Conservation (phyloP, 2,329 filamentous ascomycete genomes). For the Aspergillus sp. region DNA sequence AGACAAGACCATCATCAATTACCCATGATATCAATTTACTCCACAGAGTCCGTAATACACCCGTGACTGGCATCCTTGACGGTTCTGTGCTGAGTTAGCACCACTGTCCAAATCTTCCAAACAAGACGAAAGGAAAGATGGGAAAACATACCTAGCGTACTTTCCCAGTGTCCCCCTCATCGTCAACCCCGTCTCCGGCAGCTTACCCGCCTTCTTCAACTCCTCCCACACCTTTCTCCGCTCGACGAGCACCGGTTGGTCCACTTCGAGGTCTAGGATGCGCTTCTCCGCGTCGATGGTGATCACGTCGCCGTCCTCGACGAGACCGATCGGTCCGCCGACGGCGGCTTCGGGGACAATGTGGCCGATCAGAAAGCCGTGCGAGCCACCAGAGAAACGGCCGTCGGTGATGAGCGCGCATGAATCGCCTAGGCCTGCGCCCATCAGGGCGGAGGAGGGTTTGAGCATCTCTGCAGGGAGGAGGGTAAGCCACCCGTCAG, state of each 20-base stretch:
- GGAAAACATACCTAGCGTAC: constrained; percentile 46
- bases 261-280: constrained; percentile 57
- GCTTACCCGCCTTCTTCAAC: constrained; percentile 29
- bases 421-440: constrained; percentile 60
- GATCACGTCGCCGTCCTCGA: constrained; percentile 72
- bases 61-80: no score
- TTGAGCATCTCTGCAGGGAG: constrained; percentile 57
- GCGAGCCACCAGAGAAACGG: constrained; percentile 57
- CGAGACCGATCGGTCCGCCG: constrained; percentile 74
- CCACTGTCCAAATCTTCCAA: no score
- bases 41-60: no score
- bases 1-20: no score
- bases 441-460: constrained; percentile 65
- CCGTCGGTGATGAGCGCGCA: constrained; percentile 67
- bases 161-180: constrained; percentile 58
- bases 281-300: constrained; percentile 73
- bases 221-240: constrained; percentile 54
- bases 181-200: constrained; percentile 47
- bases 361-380: constrained; percentile 82
- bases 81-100: no score
- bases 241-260: constrained; percentile 54
- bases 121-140: neutral
- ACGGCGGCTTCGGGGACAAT: constrained; percentile 81
- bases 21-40: no score
- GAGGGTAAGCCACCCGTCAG: neutral